Evolutionary conservation across 495 filamentous ascomycete species (phyloP).

Genomic region (Penicillium verhagenii): DNA sequence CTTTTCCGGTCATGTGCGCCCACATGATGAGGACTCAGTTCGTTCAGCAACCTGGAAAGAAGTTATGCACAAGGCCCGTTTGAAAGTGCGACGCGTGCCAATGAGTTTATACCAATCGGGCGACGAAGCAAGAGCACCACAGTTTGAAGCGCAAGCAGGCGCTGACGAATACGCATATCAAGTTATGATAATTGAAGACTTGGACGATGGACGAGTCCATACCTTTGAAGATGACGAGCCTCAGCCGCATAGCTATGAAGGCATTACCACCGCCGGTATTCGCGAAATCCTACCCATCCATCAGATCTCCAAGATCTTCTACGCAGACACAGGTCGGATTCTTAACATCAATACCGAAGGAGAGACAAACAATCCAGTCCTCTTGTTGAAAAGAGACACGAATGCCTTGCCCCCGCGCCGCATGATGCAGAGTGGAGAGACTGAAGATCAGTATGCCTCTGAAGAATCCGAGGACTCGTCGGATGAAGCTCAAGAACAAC

Average conservation of each 20-base stretch:
- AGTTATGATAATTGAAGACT: slow-evolving; percentile 84
- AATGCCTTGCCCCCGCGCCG: slow-evolving; percentile 69
- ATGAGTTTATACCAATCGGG: slow-evolving; percentile 36
- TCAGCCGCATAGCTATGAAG: slow-evolving; percentile 66
- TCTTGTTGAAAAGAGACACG: slow-evolving; percentile 82
- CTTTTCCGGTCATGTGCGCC: slow-evolving; percentile 75
- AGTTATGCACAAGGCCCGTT: slow-evolving; percentile 88
- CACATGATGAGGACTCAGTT: slow-evolving; percentile 59
- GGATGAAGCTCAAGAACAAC: slow-evolving; percentile 58
- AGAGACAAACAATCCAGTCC: slow-evolving; percentile 79
- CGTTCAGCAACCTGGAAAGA: slow-evolving; percentile 94
- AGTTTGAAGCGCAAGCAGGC: slow-evolving; percentile 50
- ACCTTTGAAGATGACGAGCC: slow-evolving; percentile 66
- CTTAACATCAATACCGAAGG: slow-evolving; percentile 81
- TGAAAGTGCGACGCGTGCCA: slow-evolving; percentile 69
- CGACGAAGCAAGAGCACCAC: slow-evolving; percentile 10
- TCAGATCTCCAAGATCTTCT: slow-evolving; percentile 94
- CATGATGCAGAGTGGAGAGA: slow-evolving; percentile 56
- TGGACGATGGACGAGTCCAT: slow-evolving; percentile 89
- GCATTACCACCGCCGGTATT: slow-evolving; percentile 71
- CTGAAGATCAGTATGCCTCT: slow-evolving; percentile 24
- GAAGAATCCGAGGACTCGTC: slow-evolving; percentile 29
- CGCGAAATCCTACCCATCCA: slow-evolving; percentile 83
- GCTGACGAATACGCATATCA: slow-evolving; percentile 83
- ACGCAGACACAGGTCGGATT: slow-evolving; percentile 92